Conservation (phyloP, 345 rosid species). For the Sisymbrium irio region DNA sequence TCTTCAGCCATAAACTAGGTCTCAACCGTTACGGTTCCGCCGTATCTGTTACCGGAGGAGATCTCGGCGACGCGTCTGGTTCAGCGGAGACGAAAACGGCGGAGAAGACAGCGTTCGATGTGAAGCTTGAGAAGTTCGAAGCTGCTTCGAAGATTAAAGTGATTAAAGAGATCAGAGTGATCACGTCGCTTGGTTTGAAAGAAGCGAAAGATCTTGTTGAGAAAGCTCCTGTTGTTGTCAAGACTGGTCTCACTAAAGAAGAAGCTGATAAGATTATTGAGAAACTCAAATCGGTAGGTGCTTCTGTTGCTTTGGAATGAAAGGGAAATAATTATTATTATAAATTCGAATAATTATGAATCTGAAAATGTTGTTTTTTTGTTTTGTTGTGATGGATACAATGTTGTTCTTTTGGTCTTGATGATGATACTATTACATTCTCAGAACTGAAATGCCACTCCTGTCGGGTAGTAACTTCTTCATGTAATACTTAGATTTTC, state of each 20-base stretch:
- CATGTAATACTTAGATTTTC: constrained; percentile 75
- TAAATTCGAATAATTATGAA: background rate
- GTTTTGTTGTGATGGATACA: background rate
- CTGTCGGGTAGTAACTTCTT: constrained; percentile 66
- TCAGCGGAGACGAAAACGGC: constrained; percentile 42
- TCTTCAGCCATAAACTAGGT: constrained; percentile 70
- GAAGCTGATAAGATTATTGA: constrained; percentile 60
- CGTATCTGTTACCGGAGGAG: constrained; percentile 30
- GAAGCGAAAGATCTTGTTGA: constrained; percentile 87
- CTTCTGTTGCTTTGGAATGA: constrained; percentile 68
- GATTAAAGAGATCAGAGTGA: constrained; percentile 72
- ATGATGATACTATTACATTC: constrained; percentile 4
- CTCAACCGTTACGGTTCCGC: constrained; percentile 67
- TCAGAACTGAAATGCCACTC: constrained; percentile 55
- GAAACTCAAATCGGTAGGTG: constrained; percentile 75
- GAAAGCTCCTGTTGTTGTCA: constrained; percentile 72
- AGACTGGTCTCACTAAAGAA: constrained; percentile 66
- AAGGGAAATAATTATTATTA: too few species aligned
- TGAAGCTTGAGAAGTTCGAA: constrained; percentile 86
- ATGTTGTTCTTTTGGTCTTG: background rate
- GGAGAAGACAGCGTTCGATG: constrained; percentile 76
- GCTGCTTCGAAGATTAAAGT: constrained; percentile 68
- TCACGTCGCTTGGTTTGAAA: constrained; percentile 82
- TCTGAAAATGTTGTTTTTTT: background rate
- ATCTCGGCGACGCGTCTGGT: constrained; percentile 24